Conservation (phyloP, 2,329 filamentous ascomycete genomes). For the Aspergillus sp. region DNA sequence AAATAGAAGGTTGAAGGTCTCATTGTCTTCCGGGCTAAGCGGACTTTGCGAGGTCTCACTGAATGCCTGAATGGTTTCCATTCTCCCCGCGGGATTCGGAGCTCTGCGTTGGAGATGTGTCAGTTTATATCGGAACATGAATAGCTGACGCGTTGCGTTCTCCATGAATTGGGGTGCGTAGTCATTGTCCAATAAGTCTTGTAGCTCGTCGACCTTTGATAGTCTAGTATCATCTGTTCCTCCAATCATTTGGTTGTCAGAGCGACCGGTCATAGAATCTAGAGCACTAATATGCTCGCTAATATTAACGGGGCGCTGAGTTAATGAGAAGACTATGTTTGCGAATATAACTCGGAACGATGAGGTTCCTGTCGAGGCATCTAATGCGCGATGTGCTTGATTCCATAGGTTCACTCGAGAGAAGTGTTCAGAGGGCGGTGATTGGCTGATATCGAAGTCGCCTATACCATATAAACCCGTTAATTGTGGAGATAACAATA, state of each 20-base stretch:
- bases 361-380: slow-evolving; percentile 31
- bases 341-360: slow-evolving; percentile 39
- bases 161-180: slow-evolving; percentile 30
- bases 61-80: slow-evolving; percentile 3
- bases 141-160: slow-evolving; percentile 32
- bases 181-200: slow-evolving; percentile 15
- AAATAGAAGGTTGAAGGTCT: slow-evolving; percentile 46
- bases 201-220: too few species aligned
- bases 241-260: too few species aligned
- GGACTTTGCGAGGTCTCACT: too few species aligned
- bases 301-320: slow-evolving; percentile 29
- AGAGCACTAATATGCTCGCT: slow-evolving; percentile 9
- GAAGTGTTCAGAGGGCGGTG: slow-evolving; percentile 24
- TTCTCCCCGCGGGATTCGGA: neutral
- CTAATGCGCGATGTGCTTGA: slow-evolving; percentile 31
- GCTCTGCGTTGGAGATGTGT: slow-evolving; percentile 8
- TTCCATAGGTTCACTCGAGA: slow-evolving; percentile 36
- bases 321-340: slow-evolving; percentile 39
- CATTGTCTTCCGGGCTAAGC: slow-evolving; percentile 22
- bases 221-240: too few species aligned
- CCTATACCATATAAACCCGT: too few species aligned
- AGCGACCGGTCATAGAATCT: too few species aligned
- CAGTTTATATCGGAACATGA: slow-evolving; percentile 18
- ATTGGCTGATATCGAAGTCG: slow-evolving; percentile 4
- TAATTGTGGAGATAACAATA: too few species aligned